Evolutionary conservation across 1,284 basidiomycete genomes (phyloP), one percentile per base, ranked within the genome.

Genomic region (Apiotrichum domesticum): DNA sequence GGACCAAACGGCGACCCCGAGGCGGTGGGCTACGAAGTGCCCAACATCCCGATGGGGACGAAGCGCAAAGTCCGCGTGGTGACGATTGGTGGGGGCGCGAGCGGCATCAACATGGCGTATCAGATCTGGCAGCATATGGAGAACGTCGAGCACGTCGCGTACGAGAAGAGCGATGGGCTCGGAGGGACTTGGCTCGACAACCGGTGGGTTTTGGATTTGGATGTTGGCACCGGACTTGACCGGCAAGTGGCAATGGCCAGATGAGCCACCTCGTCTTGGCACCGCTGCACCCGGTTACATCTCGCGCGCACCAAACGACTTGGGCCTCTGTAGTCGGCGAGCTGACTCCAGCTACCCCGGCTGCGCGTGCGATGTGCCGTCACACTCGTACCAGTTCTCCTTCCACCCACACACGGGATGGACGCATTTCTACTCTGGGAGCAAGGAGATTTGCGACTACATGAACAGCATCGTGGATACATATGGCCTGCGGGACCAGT

Each of bases 281-380:
- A 29, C 29, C 29, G 29, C 29, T 29, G 29, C 29, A 29, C 29
- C 29, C 29, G 29, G 29, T 29, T 29, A 29, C 29, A 29, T 29
- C 29, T 29, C 29, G 29, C 29, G 29, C 29, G 29, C 29, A 29
- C 29, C 29, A 29, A 29, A 29, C 29, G 29, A 29, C 29, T 29
- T 29, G 29, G 29, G 29, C 29, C 2, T 29, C 29, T 29, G 29
- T 29, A 29, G 29, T 29, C 29, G 29, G 29, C 29, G 29, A 29
- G 29, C 29, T 29, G 29, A 29, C 29, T 29, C 29, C 65, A 58
- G 57, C 4, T 69, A 69, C 44, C 67, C 68, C 4, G 68, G 68
- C 29, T 62, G 63, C 46, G 54, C 62, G n/a, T 68, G 68, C 53
- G 69, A 71, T 46, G 65, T 69, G 39, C 67, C 67, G 8, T 66